phyloP scores from a whole-genome alignment of 2,329 filamentous ascomycete species.

The Diaporthe citri region DNA sequence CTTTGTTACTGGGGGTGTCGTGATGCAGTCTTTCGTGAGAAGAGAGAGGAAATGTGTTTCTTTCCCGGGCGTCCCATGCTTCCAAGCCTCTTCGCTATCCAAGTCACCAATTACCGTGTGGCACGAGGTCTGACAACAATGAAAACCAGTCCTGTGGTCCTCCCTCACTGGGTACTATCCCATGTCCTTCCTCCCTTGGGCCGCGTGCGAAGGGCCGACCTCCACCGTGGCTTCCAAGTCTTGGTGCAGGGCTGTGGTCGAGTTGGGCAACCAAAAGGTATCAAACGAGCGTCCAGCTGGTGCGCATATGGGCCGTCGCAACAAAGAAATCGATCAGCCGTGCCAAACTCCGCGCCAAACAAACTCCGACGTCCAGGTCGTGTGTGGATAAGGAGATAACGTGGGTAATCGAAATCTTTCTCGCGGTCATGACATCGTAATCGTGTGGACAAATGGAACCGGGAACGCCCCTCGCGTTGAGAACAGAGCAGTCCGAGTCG shows the following conservation, averaged over 20 bases:
- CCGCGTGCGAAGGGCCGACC: not conserved
- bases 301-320: conserved; percentile 5
- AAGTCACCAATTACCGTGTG: conserved; percentile 31
- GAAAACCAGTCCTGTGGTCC: conserved; percentile 30
- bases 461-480: not conserved
- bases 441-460: conserved; percentile 38
- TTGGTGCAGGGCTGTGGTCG: conserved; percentile 2
- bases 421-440: conserved; percentile 40
- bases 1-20: conserved; percentile 37
- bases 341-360: conserved; percentile 32
- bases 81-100: conserved; percentile 19
- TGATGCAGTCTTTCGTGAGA: conserved; percentile 39
- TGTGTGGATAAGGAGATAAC: conserved; percentile 29
- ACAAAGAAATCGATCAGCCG: conserved; percentile 15
- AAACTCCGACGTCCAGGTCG: conserved; percentile 32
- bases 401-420: conserved; percentile 39
- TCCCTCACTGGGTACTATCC: conserved; percentile 18
- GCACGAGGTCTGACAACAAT: conserved; percentile 27
- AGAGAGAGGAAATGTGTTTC: conserved; percentile 13
- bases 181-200: not conserved
- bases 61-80: not conserved
- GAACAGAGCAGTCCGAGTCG: not conserved
- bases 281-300: conserved; percentile 29
- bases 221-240: not conserved
- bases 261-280: conserved; percentile 1